Evolutionary conservation across 2,329 filamentous ascomycete genomes (phyloP), one percentile per base, ranked within the genome.

Genomic region (Scytalidium sp.): DNA sequence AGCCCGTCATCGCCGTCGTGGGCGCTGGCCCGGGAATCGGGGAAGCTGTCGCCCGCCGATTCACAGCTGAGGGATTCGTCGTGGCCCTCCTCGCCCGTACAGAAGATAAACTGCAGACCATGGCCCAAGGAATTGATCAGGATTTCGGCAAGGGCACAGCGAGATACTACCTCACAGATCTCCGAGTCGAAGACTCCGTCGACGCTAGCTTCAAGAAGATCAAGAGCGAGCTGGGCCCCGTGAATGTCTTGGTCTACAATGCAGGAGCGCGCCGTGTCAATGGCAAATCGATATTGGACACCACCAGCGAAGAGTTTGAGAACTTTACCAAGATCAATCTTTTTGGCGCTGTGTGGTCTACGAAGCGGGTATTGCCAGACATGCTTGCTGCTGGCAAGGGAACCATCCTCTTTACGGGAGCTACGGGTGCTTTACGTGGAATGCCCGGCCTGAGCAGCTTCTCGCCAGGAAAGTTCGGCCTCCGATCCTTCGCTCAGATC

Each of bases 391-490:
- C 43, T 1, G 47, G 23, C 15, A 51, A 51, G 19, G 55, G 55
- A 7, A 57, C 55, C 1, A 51, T 95, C 11, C 85, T 95, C 62
- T 88, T 93, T 70, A 94, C 90, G 0, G 90, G 90, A 27, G 90
- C 90, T 0, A 95, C 90, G 0, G 90, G 89, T 0, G 88, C 85
- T 0, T 60, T 92, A 23, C 87, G 84, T 60, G 87, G 87, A 7
- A 87, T 82, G 17, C 81, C 87, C 1, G 71, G 75, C 15, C 87
- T 90, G 64, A 73, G 81, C 1, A 70, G 78, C 13, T 94, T 96
- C 62, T 85, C 88, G 1, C 80, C 84, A 0, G 85, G 85, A 29
- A 95, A 94, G 64, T 94, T 89, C 64, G 89, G 88, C 7, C 72
- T 87, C 56, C 76, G 90, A 20, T 88, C 84, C 0, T 67, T 95